Conservation (phyloP, 2,329 filamentous ascomycete species). For the Aspergillus transmontanensis region DNA sequence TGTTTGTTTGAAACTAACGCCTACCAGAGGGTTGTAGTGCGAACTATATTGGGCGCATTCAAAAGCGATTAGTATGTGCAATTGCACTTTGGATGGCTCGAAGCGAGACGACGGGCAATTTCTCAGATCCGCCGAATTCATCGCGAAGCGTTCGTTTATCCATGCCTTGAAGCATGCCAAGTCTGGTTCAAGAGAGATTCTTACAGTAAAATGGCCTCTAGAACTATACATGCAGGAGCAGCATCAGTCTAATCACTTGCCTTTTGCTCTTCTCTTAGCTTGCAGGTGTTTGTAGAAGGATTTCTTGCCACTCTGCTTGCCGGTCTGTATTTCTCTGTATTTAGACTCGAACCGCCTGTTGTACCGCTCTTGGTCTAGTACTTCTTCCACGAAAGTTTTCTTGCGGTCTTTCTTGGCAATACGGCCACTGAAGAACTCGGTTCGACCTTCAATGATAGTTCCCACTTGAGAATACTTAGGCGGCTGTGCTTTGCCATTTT, state of each 20-base stretch:
- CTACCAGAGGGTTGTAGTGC: conserved; percentile 39
- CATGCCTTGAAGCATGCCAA: not conserved
- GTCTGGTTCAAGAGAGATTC: not conserved
- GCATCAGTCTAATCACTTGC: not conserved
- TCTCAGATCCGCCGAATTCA: not conserved
- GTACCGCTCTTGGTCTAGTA: conserved; percentile 68
- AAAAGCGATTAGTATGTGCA: not conserved
- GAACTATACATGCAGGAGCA: not conserved
- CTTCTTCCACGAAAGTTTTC: conserved; percentile 81
- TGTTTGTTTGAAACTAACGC: conserved; percentile 21
- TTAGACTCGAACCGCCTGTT: conserved; percentile 79
- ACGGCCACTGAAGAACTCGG: conserved; percentile 80
- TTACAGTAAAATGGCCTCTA: not conserved
- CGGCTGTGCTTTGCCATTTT: conserved; percentile 67
- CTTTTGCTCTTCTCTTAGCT: conserved; percentile 50
- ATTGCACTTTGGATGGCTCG: not conserved
- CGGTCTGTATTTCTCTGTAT: conserved; percentile 79
- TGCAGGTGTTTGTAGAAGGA: conserved; percentile 82
- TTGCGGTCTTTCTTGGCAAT: conserved; percentile 87
- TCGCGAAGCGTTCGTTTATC: not conserved
- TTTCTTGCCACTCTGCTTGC: conserved; percentile 87
- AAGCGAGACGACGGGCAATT: too few species aligned
- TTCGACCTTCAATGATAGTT: conserved; percentile 83
- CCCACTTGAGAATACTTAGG: conserved; percentile 89
- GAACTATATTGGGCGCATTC: conserved; percentile 35